Evolutionary conservation across 1,284 basidiomycete genomes (phyloP).

Genomic region (Cryptococcus sp.): DNA sequence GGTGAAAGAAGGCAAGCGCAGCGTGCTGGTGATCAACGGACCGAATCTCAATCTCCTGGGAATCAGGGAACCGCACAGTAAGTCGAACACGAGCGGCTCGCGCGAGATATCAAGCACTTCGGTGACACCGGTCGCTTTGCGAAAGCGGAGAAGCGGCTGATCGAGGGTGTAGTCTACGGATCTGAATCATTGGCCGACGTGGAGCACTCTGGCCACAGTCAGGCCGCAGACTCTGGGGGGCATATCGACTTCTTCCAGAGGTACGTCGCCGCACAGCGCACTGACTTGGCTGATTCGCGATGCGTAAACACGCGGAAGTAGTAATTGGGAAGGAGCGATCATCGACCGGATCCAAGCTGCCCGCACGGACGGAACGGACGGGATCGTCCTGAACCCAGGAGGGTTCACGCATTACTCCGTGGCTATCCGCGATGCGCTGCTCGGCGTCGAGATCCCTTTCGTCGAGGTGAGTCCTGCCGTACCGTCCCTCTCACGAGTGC

Average conservation of each 20-base stretch:
- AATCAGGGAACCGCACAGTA: slow-evolving; percentile 46
- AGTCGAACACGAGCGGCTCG: too few relatives aligned
- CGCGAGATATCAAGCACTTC: background rate
- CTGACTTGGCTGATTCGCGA: slow-evolving; percentile 12
- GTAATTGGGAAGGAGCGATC: slow-evolving; percentile 49
- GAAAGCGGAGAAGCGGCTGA: too few relatives aligned
- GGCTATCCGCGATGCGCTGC: slow-evolving; percentile 46
- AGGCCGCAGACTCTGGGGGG: slow-evolving; percentile 19
- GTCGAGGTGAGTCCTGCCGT: slow-evolving; percentile 38
- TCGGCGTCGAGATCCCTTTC: slow-evolving; percentile 44
- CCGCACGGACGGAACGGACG: slow-evolving; percentile 34
- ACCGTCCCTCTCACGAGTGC: background rate
- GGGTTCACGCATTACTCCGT: slow-evolving; percentile 48
- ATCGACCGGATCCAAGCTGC: slow-evolving; percentile 49
- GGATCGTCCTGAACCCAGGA: slow-evolving; percentile 49
- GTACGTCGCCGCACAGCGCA: slow-evolving; percentile 1
- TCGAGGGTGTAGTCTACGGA: slow-evolving; percentile 42
- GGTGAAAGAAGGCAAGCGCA: slow-evolving; percentile 16
- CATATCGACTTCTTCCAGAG: slow-evolving; percentile 39
- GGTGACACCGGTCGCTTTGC: too few relatives aligned
- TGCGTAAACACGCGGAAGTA: slow-evolving; percentile 7
- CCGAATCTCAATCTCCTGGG: slow-evolving; percentile 53
- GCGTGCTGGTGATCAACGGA: slow-evolving; percentile 39
- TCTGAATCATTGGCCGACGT: slow-evolving; percentile 43
- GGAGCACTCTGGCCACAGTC: slow-evolving; percentile 12